Evolutionary conservation across 208 protist species (phyloP).

Genomic region (Crithidia fasciculata): DNA sequence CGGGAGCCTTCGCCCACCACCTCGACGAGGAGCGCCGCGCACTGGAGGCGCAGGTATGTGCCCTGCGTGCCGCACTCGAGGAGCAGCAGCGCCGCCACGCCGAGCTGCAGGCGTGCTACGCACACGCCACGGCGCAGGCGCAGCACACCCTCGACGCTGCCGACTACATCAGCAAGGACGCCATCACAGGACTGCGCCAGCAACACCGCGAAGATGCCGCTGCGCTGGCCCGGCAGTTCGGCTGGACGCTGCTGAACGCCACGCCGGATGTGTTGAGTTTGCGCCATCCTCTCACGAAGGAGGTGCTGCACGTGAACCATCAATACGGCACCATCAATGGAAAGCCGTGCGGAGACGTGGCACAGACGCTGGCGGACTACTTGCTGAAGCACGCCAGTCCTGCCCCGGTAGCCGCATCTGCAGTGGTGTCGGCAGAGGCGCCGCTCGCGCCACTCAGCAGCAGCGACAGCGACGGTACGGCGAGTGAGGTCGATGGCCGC

Average conservation of each 20-base stretch:
- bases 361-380: slow-evolving; percentile 31
- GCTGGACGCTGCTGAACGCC: slow-evolving; percentile 31
- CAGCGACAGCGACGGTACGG: not conserved
- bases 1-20: slow-evolving; percentile 5
- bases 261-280: slow-evolving; percentile 34
- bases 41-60: slow-evolving; percentile 9
- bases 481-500: too few relatives aligned
- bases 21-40: slow-evolving; percentile 14
- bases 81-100: slow-evolving; percentile 4
- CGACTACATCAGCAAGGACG: slow-evolving; percentile 26
- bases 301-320: slow-evolving; percentile 32
- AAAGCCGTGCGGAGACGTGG: slow-evolving; percentile 19
- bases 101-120: slow-evolving; percentile 27
- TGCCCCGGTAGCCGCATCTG: not conserved
- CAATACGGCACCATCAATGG: slow-evolving; percentile 33
- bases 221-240: slow-evolving; percentile 19
- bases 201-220: slow-evolving; percentile 20
- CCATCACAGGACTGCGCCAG: slow-evolving; percentile 16
- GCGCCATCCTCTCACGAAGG: slow-evolving; percentile 20
- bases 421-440: not conserved
- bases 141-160: slow-evolving; percentile 17
- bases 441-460: not conserved
- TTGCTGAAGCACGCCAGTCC: slow-evolving; percentile 11
- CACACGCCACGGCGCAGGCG: slow-evolving; percentile 21
- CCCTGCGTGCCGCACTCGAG: slow-evolving; percentile 1